Conservation (phyloP, 371 early-diverging fungal genomes). For the Mortierella sp. region DNA sequence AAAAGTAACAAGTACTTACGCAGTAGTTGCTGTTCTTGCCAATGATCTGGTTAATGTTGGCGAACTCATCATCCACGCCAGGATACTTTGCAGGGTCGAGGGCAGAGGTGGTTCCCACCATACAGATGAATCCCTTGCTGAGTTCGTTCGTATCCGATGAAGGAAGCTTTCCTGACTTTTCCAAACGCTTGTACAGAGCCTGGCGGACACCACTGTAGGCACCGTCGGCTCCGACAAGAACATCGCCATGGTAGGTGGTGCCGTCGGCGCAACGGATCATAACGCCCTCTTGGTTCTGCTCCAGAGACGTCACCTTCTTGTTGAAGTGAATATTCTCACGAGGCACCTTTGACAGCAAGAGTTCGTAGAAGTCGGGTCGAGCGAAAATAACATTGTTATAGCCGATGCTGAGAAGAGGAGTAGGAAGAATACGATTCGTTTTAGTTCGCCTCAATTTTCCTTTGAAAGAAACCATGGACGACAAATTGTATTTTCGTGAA, state of each 20-base stretch:
- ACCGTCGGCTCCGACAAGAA: conserved; percentile 24
- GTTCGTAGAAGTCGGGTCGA: not conserved
- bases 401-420: not conserved
- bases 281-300: conserved; percentile 12
- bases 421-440: too few relatives aligned
- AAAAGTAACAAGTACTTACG: not conserved
- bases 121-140: not conserved
- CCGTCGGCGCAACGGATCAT: conserved; percentile 9
- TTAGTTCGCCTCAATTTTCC: too few relatives aligned
- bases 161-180: not conserved
- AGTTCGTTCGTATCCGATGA: not conserved
- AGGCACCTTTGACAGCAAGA: not conserved
- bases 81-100: not conserved
- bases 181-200: conserved; percentile 11
- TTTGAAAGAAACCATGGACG: too few relatives aligned
- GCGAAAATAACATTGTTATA: not conserved
- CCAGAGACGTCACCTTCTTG: conserved; percentile 12
- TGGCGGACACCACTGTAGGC: conserved; percentile 16
- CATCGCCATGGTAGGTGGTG: conserved; percentile 8
- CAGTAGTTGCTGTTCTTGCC: conserved; percentile 2
- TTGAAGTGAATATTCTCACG: conserved; percentile 10
- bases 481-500: not conserved
- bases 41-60: not conserved
- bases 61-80: not conserved
- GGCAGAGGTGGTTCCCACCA: conserved; percentile 8